phyloP scores from a whole-genome alignment of 805 yeast species.

The Starmerella riodocensis region DNA sequence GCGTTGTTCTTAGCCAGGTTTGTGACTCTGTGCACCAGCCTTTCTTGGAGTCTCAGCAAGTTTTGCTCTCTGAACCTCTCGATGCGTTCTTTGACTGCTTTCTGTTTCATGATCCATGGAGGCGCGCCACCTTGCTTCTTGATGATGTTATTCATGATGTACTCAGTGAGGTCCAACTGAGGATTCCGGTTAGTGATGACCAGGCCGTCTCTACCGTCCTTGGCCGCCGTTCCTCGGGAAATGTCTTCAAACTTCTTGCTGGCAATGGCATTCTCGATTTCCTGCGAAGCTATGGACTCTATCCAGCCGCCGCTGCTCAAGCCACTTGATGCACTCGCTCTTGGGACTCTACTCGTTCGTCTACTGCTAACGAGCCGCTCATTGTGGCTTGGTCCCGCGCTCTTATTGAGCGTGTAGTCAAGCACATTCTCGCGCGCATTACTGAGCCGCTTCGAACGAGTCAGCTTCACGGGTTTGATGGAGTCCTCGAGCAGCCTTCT shows the following conservation, averaged over 20 bases:
- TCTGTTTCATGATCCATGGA: slow-evolving; percentile 80
- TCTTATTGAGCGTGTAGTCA: slow-evolving; percentile 44
- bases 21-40: slow-evolving; percentile 17
- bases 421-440: slow-evolving; percentile 52
- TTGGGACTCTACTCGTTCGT: slow-evolving; percentile 2
- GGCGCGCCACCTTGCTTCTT: slow-evolving; percentile 64
- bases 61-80: slow-evolving; percentile 33
- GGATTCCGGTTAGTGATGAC: slow-evolving; percentile 28
- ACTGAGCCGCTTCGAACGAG: slow-evolving; percentile 33
- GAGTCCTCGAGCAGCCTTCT: slow-evolving; percentile 45
- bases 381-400: slow-evolving; percentile 21
- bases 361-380: slow-evolving; percentile 12
- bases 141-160: slow-evolving; percentile 64
- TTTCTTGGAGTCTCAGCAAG: slow-evolving; percentile 23
- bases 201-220: slow-evolving; percentile 28
- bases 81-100: slow-evolving; percentile 39
- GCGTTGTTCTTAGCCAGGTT: slow-evolving; percentile 12
- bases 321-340: slow-evolving; percentile 8
- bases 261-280: slow-evolving; percentile 59
- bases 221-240: slow-evolving; percentile 50
- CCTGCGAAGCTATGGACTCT: slow-evolving; percentile 56
- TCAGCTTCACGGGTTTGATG: slow-evolving; percentile 30
- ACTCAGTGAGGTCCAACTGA: slow-evolving; percentile 55
- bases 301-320: slow-evolving; percentile 27
- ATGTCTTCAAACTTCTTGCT: slow-evolving; percentile 56